Conservation (phyloP, 2,329 filamentous ascomycete genomes). For the Rhynchosporium graminicola region DNA sequence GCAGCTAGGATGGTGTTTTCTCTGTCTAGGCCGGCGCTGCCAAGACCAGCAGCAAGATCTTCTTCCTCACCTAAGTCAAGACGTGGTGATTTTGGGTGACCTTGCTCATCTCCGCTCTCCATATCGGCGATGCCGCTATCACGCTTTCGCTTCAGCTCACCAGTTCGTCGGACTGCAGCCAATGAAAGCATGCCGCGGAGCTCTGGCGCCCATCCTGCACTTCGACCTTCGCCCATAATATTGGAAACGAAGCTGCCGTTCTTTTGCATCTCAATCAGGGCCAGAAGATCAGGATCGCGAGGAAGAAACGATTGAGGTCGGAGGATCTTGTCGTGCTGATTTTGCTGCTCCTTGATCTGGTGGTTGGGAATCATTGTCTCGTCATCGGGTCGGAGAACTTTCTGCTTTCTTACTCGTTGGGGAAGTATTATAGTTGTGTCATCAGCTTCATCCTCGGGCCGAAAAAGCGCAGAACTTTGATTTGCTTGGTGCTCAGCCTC, state of each 20-base stretch:
- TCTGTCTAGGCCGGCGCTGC: constrained; percentile 52
- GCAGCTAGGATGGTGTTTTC: constrained; percentile 45
- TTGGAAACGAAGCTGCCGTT: constrained; percentile 86
- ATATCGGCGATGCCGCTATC: constrained; percentile 84
- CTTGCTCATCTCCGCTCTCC: constrained; percentile 64
- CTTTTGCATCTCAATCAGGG: constrained; percentile 89
- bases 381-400: constrained; percentile 75
- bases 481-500: constrained; percentile 52
- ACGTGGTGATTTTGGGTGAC: constrained; percentile 63
- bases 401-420: constrained; percentile 77
- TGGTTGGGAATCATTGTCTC: constrained; percentile 74
- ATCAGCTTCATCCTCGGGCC: constrained; percentile 56
- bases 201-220: constrained; percentile 85
- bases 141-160: constrained; percentile 89
- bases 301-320: constrained; percentile 82
- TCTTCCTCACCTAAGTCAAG: constrained; percentile 65
- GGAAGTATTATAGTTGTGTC: constrained; percentile 60
- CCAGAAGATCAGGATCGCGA: constrained; percentile 81
- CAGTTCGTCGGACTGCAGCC: constrained; percentile 72
- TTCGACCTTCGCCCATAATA: constrained; percentile 79
- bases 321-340: constrained; percentile 82
- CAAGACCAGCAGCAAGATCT: constrained; percentile 45
- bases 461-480: constrained; percentile 57
- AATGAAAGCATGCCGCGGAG: constrained; percentile 89
- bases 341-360: constrained; percentile 84